A percentile compares a stretch with the other conserved stretches of the same genome.
These are phyloP conservation scores for Scorias spongiosa DNA, from an alignment of 2,329 filamentous ascomycete species.

Conservation along the genomic window DNA sequence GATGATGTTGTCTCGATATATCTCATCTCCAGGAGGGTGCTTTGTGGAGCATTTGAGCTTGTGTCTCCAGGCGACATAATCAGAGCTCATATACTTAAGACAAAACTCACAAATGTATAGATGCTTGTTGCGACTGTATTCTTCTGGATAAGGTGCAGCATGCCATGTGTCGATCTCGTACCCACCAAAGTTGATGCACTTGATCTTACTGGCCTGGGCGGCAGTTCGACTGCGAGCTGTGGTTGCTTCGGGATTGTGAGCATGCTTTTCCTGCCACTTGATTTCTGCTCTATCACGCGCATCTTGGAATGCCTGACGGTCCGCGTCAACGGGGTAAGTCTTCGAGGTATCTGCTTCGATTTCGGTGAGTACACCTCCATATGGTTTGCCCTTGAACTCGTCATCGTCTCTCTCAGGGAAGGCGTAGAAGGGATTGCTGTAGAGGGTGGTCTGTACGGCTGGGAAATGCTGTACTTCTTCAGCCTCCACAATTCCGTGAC, in stretches of 20 bases:
- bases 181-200: conserved; percentile 94
- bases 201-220: conserved; percentile 89
- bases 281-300: conserved; percentile 85
- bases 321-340: conserved; percentile 65
- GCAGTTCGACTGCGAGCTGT: conserved; percentile 45
- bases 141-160: conserved; percentile 91
- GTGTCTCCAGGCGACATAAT: conserved; percentile 95
- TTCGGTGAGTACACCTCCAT: conserved; percentile 83
- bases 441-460: conserved; percentile 44
- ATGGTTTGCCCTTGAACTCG: conserved; percentile 82
- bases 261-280: conserved; percentile 61
- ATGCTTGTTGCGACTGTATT: conserved; percentile 90
- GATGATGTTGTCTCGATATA: conserved; percentile 79
- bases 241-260: conserved; percentile 49
- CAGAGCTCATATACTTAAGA: conserved; percentile 98
- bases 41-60: conserved; percentile 91
- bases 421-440: conserved; percentile 69
- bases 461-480: conserved; percentile 35
- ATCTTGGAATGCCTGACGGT: conserved; percentile 76
- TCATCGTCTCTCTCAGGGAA: conserved; percentile 83
- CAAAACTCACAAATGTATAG: conserved; percentile 99
- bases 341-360: conserved; percentile 80
- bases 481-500: conserved; percentile 22
- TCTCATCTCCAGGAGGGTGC: conserved; percentile 93
- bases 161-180: conserved; percentile 99